Percentiles rank a stretch among this genome's conserved stretches.
Conservation (phyloP, 306 rosid genomes). For the Myrica gale region DNA sequence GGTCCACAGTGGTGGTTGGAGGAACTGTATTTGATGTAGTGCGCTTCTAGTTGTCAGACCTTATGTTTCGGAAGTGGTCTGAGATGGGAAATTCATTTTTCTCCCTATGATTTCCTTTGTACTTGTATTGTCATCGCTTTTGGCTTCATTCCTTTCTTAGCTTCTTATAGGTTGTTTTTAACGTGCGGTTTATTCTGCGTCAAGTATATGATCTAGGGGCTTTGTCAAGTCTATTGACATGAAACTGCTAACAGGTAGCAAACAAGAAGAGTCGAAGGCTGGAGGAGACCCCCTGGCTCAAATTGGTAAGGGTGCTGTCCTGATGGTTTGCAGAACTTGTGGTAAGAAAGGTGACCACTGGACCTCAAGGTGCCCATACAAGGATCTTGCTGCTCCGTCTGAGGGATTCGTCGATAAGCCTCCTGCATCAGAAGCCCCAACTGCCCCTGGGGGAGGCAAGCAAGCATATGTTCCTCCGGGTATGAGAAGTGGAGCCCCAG, state of each 20-base stretch:
- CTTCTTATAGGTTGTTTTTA: background rate
- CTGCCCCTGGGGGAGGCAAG: slow-evolving; percentile 51
- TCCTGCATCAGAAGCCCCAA: slow-evolving; percentile 37
- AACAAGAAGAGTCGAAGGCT: slow-evolving; percentile 67
- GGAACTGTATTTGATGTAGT: too few relatives aligned
- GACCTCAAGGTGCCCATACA: slow-evolving; percentile 93
- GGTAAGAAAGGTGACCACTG: slow-evolving; percentile 98
- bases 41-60: too few relatives aligned
- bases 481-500: slow-evolving; percentile 63
- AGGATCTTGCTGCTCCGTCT: slow-evolving; percentile 69
- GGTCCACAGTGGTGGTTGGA: too few relatives aligned
- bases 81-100: background rate
- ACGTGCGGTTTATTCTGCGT: background rate
- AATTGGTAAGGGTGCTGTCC: slow-evolving; percentile 70
- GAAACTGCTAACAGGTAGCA: slow-evolving; percentile 54
- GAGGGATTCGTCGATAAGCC: slow-evolving; percentile 66
- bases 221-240: slow-evolving; percentile 5
- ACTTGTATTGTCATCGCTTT: background rate
- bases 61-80: too few relatives aligned
- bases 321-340: slow-evolving; percentile 89
- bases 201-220: background rate
- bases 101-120: background rate
- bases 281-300: slow-evolving; percentile 57
- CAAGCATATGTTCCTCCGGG: slow-evolving; percentile 82
- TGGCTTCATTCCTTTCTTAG: background rate